Evolutionary conservation across 2,329 filamentous ascomycete species (phyloP).

Genomic region (Dendrostoma leiphaemia): DNA sequence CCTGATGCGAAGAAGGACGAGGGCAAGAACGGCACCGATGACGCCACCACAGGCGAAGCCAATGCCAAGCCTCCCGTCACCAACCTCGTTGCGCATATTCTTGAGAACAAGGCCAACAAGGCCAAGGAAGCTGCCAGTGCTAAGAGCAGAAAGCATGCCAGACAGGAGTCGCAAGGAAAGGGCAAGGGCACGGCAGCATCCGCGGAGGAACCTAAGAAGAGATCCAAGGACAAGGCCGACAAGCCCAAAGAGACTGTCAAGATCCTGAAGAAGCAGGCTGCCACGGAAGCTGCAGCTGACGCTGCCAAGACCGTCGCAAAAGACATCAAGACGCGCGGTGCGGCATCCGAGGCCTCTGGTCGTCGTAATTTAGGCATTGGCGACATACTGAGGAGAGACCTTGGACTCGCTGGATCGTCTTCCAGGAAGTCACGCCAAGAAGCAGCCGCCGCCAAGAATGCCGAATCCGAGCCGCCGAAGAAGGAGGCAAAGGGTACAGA

Average conservation of each 20-base stretch:
- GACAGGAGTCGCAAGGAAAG: conserved; percentile 54
- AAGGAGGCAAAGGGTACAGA: conserved; percentile 32
- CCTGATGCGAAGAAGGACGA: conserved; percentile 47
- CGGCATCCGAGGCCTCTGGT: conserved; percentile 41
- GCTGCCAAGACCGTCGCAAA: conserved; percentile 41
- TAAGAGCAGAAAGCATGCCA: conserved; percentile 54
- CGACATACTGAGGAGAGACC: conserved; percentile 63
- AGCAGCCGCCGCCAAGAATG: conserved; percentile 30
- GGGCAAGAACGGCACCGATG: conserved; percentile 43
- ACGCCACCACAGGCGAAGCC: conserved; percentile 47
- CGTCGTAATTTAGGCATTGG: conserved; percentile 57
- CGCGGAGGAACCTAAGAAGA: conserved; percentile 49
- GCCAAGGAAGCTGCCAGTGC: conserved; percentile 55
- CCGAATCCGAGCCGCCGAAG: conserved; percentile 46
- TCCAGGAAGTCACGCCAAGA: conserved; percentile 58
- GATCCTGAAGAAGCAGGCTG: conserved; percentile 59
- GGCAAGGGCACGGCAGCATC: conserved; percentile 35
- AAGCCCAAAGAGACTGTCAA: conserved; percentile 60
- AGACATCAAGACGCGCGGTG: conserved; percentile 30
- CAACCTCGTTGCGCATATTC: conserved; percentile 65
- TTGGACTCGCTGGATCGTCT: conserved; percentile 62
- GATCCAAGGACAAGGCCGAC: conserved; percentile 53
- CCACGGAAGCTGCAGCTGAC: conserved; percentile 47
- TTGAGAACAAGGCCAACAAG: conserved; percentile 84
- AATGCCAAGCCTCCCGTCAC: conserved; percentile 72